Percentiles rank a stretch among this genome's conserved stretches.
These are phyloP conservation scores for Colletotrichum sp. DNA, from an alignment of 2,329 filamentous ascomycete species.

Conservation along the genomic window DNA sequence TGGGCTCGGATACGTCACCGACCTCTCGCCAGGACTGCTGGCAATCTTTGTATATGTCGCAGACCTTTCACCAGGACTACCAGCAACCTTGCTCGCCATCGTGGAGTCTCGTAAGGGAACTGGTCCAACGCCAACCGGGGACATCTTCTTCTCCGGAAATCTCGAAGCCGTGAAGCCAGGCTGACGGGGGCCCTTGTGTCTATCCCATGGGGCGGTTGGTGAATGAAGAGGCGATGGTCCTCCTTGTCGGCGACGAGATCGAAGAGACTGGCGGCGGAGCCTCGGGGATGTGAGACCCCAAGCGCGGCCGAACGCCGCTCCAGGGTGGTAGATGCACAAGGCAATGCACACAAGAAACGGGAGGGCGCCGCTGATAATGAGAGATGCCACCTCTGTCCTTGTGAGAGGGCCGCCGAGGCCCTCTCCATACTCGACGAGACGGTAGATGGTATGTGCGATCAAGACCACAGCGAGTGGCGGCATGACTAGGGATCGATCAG, in stretches of 20 bases:
- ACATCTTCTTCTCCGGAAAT: constrained; percentile 16
- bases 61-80: constrained; percentile 10
- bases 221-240: constrained; percentile 17
- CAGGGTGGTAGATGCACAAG: constrained; percentile 41
- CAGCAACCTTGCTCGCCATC: constrained; percentile 18
- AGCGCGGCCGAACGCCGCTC: constrained; percentile 41
- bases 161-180: constrained; percentile 12
- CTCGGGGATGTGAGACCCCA: constrained; percentile 45
- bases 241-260: background rate
- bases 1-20: constrained; percentile 16
- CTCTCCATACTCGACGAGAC: constrained; percentile 42
- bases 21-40: constrained; percentile 3
- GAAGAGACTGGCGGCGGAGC: background rate
- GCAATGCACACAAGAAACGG: constrained; percentile 41
- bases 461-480: constrained; percentile 42
- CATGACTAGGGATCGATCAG: constrained; percentile 32
- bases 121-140: constrained; percentile 8
- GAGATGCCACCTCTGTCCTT: constrained; percentile 41
- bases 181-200: constrained; percentile 16
- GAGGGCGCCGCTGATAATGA: constrained; percentile 45
- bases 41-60: constrained; percentile 1
- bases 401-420: constrained; percentile 39
- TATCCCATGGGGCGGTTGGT: constrained; percentile 9
- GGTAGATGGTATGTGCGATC: constrained; percentile 44
- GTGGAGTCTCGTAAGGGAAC: constrained; percentile 15